Evolutionary conservation across 805 yeast species (phyloP), one percentile per base, ranked within the genome.

Genomic region (Yarrowia porcina): DNA sequence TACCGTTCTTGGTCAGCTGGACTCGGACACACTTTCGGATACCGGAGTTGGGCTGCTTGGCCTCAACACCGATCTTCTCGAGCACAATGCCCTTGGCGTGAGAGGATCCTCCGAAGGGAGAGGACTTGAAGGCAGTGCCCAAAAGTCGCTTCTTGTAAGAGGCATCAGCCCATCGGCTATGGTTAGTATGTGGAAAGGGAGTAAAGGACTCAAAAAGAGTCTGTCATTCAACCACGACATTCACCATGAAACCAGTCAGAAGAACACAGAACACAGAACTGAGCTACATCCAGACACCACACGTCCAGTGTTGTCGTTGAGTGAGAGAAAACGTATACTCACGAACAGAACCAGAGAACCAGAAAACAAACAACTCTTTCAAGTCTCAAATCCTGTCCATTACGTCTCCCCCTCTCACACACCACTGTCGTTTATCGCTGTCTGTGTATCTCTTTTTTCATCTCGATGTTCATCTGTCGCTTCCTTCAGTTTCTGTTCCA

Each of bases 1-100:
- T 94, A 86, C 99, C 98, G 90, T 94, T 94, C 90, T 94, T 94
- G 87, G 94, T 93, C 78, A 94, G 89, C 86, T 94, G 98, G 70
- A 94, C 99, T 89, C 98, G 91, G 81, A 94, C 99, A 89, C 99
- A 96, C 88, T 94, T 94, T 89, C 99, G 94, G 79, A 94, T 93
- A 83, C 99, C 99, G 76, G 99, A 94, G 96, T 94, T 94, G 83
- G 99, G 99, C 86, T 94, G 99, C 85, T 94, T 94, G 80, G 99
- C 96, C 86, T 94, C 98, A 81, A 94, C 88, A 86, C 99, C 99
- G 76, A 93, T 88, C 83, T 94, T 94, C 86, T 94, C 99, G 79
- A 94, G 89, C 71, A 94, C 99, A 77, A 94, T 94, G 80, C 99
- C 99, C 86, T 93, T 93, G 77, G 99, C 99, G 89, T 94, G 99